These are phyloP conservation scores for Gremmenia infestans DNA, from an alignment of 2,329 filamentous ascomycete genomes.

Conservation along the genomic window DNA sequence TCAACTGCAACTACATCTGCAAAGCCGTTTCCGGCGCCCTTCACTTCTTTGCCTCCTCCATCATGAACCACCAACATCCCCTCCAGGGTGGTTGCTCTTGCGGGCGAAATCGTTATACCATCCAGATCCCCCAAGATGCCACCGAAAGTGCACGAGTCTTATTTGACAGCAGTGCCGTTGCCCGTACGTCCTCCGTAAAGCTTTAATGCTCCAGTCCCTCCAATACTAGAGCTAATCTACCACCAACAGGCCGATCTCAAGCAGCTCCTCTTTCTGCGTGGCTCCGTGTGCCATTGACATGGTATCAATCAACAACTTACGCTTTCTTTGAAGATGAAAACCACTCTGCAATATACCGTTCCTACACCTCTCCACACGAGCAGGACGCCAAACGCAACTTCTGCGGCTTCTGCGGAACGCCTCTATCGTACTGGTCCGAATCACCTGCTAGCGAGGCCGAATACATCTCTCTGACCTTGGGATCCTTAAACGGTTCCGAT, in stretches of 20 bases:
- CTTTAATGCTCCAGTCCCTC: not conserved
- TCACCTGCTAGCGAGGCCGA: slow-evolving; percentile 64
- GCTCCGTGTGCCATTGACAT: slow-evolving; percentile 74
- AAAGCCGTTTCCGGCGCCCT: not conserved
- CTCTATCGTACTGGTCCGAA: slow-evolving; percentile 80
- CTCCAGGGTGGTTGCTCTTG: slow-evolving; percentile 79
- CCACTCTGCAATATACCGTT: slow-evolving; percentile 58
- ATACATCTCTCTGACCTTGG: slow-evolving; percentile 77
- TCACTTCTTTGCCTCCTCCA: not conserved
- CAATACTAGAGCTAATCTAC: not conserved
- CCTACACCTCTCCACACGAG: slow-evolving; percentile 57
- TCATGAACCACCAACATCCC: slow-evolving; percentile 45
- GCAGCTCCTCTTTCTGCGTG: slow-evolving; percentile 73
- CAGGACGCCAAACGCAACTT: slow-evolving; percentile 65
- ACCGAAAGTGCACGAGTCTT: slow-evolving; percentile 60
- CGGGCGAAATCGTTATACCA: slow-evolving; percentile 76
- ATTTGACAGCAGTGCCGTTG: slow-evolving; percentile 47
- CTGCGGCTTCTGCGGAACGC: slow-evolving; percentile 88
- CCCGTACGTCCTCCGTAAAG: slow-evolving; percentile 53
- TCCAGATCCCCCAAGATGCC: slow-evolving; percentile 59
- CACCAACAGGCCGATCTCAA: slow-evolving; percentile 55
- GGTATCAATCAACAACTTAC: slow-evolving; percentile 72
- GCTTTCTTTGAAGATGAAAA: slow-evolving; percentile 77
- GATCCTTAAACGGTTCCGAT: slow-evolving; percentile 67
- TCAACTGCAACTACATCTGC: not conserved